Percentiles rank a stretch among this genome's conserved stretches.
These are phyloP conservation scores for Exophiala sideris DNA, from an alignment of 2,329 filamentous ascomycete genomes.

Conservation along the genomic window DNA sequence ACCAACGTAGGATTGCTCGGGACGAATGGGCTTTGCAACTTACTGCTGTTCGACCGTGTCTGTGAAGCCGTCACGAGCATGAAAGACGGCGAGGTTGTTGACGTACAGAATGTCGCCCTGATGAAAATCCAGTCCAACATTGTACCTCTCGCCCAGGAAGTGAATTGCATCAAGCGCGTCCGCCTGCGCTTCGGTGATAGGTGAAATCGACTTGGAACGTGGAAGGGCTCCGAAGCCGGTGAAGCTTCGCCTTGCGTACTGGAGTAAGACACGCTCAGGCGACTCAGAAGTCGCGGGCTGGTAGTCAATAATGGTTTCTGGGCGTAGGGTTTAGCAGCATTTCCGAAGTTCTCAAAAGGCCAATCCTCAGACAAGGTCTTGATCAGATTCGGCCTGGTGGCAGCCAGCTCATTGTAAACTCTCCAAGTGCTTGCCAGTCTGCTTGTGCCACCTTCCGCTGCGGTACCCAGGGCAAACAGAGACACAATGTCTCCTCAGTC, in stretches of 20 bases:
- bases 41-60: conserved; percentile 40
- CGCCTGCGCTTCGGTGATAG: conserved; percentile 52
- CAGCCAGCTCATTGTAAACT: conserved; percentile 55
- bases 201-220: conserved; percentile 42
- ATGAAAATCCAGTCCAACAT: conserved; percentile 43
- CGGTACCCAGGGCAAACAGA: conserved; percentile 46
- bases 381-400: conserved; percentile 52
- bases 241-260: conserved; percentile 59
- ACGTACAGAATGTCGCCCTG: conserved; percentile 51
- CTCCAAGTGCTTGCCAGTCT: conserved; percentile 53
- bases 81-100: conserved; percentile 54
- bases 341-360: conserved; percentile 51
- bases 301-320: conserved; percentile 46
- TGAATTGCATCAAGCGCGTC: conserved; percentile 53
- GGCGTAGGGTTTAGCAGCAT: conserved; percentile 45
- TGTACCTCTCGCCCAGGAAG: conserved; percentile 46
- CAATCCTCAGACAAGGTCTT: conserved; percentile 49
- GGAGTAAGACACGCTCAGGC: conserved; percentile 56
- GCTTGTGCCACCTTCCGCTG: conserved; percentile 51
- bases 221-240: conserved; percentile 49
- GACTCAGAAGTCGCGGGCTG: conserved; percentile 45
- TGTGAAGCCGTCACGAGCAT: conserved; percentile 48
- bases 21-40: conserved; percentile 12
- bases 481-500: conserved; percentile 55
- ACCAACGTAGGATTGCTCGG: neutral